These are phyloP conservation scores for Laetiporus sulphureus DNA, from an alignment of 1,284 basidiomycete species.

Conservation along the genomic window DNA sequence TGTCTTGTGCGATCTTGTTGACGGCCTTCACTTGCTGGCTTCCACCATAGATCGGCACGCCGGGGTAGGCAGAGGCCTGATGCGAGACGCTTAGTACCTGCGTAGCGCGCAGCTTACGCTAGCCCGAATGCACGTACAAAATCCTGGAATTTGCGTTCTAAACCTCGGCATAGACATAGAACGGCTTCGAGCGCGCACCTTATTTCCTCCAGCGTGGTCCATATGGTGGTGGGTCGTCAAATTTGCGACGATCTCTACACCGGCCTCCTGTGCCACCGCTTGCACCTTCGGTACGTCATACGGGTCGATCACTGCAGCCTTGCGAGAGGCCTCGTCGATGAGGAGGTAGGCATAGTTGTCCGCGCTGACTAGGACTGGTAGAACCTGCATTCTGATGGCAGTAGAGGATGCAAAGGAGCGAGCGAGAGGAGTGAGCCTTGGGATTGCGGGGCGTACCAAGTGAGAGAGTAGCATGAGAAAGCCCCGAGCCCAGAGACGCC, in stretches of 20 bases:
- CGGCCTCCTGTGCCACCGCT: conserved; percentile 57
- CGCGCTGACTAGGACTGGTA: conserved; percentile 70
- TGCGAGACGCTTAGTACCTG: neutral
- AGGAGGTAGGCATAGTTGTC: conserved; percentile 91
- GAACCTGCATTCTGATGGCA: conserved; percentile 52
- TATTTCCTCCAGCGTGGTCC: conserved; percentile 88
- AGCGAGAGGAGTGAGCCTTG: too few relatives aligned
- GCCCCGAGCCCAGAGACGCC: neutral
- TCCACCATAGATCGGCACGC: conserved; percentile 79
- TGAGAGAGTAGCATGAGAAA: conserved; percentile 7
- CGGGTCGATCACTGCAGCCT: conserved; percentile 77
- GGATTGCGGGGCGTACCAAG: conserved; percentile 5
- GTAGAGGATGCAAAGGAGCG: conserved; percentile 21
- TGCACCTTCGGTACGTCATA: conserved; percentile 78
- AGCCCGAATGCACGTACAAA: conserved; percentile 39
- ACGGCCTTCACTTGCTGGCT: conserved; percentile 65
- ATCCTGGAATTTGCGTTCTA: conserved; percentile 37
- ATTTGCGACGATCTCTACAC: conserved; percentile 66
- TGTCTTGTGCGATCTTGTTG: conserved; percentile 72
- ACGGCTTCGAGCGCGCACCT: conserved; percentile 41
- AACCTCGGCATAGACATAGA: too few relatives aligned
- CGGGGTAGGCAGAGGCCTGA: conserved; percentile 58
- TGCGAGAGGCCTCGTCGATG: conserved; percentile 63
- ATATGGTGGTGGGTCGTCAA: conserved; percentile 87
- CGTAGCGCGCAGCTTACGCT: conserved; percentile 2